These are phyloP conservation scores for Lagenaria siceraria DNA, from an alignment of 306 rosid species.

Conservation along the genomic window DNA sequence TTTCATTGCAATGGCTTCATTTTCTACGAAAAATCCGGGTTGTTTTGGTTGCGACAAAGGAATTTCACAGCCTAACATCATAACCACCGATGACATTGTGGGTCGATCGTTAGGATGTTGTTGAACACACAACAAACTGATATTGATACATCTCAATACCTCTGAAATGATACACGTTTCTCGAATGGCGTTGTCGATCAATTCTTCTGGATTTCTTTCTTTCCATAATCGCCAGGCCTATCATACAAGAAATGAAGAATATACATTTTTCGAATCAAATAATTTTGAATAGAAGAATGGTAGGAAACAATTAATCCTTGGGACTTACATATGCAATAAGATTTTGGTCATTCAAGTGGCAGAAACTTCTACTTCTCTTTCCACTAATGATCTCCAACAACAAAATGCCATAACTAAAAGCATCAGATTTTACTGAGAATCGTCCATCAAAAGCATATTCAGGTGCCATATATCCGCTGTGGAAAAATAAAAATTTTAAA, in stretches of 20 bases:
- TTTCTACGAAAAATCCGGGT: conserved; percentile 9
- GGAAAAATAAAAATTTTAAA: background rate
- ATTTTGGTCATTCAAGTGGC: background rate
- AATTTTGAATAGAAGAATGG: background rate
- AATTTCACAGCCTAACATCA: conserved; percentile 16
- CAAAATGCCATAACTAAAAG: conserved; percentile 12
- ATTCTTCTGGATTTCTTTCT: conserved; percentile 10
- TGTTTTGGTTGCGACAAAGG: conserved; percentile 12
- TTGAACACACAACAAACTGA: conserved; percentile 19
- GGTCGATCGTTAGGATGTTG: conserved; percentile 14
- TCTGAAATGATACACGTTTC: background rate
- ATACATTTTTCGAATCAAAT: background rate
- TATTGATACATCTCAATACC: conserved; percentile 10
- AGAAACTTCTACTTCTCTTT: conserved; percentile 2
- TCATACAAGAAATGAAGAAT: background rate
- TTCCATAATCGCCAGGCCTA: conserved; percentile 22
- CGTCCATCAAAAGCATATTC: conserved; percentile 14
- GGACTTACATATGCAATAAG: background rate
- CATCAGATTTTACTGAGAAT: conserved; percentile 13
- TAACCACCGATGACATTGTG: conserved; percentile 17
- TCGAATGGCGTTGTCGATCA: conserved; percentile 6
- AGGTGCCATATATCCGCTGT: conserved; percentile 22
- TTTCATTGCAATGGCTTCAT: background rate
- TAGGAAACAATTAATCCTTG: background rate
- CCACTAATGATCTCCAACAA: conserved; percentile 19